Conservation (phyloP, 176 grass and related monocot species). For the Hordeum vulgare region MorexV3_pseudomolecules_assembly NC_058523.1:357957383-357957882, state of each 20-base stretch:
- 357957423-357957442: too few relatives aligned
- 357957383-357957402: too few relatives aligned
- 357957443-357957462: too few relatives aligned
- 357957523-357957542: too few relatives aligned
- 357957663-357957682: background rate
- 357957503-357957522: too few relatives aligned
- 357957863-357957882: too few relatives aligned
- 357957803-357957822: background rate
- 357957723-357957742: background rate
- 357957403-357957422: too few relatives aligned
- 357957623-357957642: constrained; percentile 5
- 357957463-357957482: too few relatives aligned
- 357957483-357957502: too few relatives aligned
- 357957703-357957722: background rate
- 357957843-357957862: constrained; percentile 1
- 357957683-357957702: background rate
- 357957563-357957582: too few relatives aligned
- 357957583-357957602: too few relatives aligned
- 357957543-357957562: too few relatives aligned
- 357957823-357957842: background rate
- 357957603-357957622: background rate
- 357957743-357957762: background rate
- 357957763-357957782: background rate
- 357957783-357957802: background rate
- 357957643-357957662: background rate